phyloP scores from a whole-genome alignment of 768 basidiomycete species.

The Mycena vitilis region DNA sequence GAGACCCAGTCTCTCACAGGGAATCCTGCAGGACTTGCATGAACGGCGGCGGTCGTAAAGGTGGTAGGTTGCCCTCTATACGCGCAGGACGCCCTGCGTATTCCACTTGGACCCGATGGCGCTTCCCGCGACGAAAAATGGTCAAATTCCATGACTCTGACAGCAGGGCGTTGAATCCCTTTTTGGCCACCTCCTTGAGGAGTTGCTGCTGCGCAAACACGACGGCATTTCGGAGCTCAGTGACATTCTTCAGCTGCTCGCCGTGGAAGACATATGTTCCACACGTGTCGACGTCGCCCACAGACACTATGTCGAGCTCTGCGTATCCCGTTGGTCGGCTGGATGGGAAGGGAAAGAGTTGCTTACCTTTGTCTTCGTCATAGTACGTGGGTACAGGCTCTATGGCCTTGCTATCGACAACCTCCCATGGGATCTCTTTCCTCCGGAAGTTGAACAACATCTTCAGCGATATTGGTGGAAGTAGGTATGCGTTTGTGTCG shows the following conservation, averaged over 20 bases:
- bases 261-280: conserved; percentile 76
- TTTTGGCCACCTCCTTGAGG: conserved; percentile 62
- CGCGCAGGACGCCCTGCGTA: conserved; percentile 80
- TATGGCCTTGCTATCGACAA: conserved; percentile 73
- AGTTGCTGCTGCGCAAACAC: conserved; percentile 75
- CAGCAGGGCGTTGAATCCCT: conserved; percentile 72
- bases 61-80: conserved; percentile 60
- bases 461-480: conserved; percentile 5
- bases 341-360: conserved; percentile 31
- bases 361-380: conserved; percentile 64
- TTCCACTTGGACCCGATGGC: conserved; percentile 73
- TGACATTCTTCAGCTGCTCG: conserved; percentile 54
- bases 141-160: conserved; percentile 74
- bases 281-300: conserved; percentile 64
- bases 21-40: conserved; percentile 68
- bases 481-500: neutral
- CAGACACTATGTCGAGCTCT: conserved; percentile 72
- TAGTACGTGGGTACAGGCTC: conserved; percentile 74
- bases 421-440: conserved; percentile 80
- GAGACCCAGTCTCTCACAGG: conserved; percentile 31
- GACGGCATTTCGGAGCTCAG: conserved; percentile 64
- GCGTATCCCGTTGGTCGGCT: conserved; percentile 5
- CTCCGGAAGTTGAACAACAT: conserved; percentile 63
- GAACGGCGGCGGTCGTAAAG: conserved; percentile 69
- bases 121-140: conserved; percentile 69